These are phyloP conservation scores for Chamaecyparis obtusa DNA, from an alignment of 75 land plant genomes.

Conservation along the genomic window DNA sequence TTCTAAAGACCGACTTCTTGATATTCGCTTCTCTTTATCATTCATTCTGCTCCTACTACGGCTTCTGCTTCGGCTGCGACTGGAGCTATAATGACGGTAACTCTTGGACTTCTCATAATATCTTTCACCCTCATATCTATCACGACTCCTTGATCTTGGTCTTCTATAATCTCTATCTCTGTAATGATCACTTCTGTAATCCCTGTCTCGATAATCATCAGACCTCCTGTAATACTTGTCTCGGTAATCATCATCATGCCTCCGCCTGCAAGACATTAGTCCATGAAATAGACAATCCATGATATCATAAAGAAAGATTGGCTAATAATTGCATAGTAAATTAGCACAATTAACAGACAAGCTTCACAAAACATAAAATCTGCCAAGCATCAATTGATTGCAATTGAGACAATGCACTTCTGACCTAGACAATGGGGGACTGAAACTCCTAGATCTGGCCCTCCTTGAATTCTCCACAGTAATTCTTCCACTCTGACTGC, in stretches of 20 bases:
- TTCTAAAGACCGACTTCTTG: slow-evolving; percentile 7
- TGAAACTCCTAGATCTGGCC: slow-evolving; percentile 4
- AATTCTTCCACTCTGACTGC: slow-evolving; percentile 12
- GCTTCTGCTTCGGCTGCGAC: slow-evolving; percentile 9
- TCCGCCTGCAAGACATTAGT: not conserved
- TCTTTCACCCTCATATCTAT: slow-evolving; percentile 11
- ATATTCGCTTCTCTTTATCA: not conserved
- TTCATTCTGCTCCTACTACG: not conserved
- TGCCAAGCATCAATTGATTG: not conserved
- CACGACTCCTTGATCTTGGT: slow-evolving; percentile 11
- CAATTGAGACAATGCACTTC: not conserved
- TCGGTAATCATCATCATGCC: slow-evolving; percentile 6
- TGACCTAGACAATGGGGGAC: slow-evolving; percentile 3
- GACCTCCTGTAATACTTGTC: not conserved
- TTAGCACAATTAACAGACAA: not conserved
- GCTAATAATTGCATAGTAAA: not conserved
- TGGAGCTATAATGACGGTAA: not conserved
- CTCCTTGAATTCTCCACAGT: slow-evolving; percentile 10
- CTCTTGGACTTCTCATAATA: not conserved
- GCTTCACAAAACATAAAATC: not conserved
- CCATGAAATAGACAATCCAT: not conserved
- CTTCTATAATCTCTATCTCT: slow-evolving; percentile 15
- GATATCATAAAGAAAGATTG: not conserved
- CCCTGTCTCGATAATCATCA: slow-evolving; percentile 5
- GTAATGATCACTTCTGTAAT: slow-evolving; percentile 5